phyloP scores from a whole-genome alignment of 352 stramenopile genomes.

The Phytophthora cactorum region DNA sequence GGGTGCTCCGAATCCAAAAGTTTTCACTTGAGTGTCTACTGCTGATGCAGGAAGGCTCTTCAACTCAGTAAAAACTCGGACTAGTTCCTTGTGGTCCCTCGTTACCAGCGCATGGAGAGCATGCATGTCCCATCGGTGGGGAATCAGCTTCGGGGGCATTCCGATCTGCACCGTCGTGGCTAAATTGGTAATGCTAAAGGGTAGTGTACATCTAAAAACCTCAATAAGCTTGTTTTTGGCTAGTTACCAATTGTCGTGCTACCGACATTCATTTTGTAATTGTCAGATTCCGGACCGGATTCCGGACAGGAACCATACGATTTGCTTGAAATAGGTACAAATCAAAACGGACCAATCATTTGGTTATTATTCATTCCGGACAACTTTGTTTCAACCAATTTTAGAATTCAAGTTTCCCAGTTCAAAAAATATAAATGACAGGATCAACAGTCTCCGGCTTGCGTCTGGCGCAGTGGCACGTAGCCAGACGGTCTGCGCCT shows the following conservation, averaged over 20 bases:
- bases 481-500: no score
- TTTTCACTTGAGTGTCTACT: conserved; percentile 46
- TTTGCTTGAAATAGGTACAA: no score
- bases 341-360: not conserved
- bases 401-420: no score
- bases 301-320: no score
- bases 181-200: not conserved
- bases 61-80: conserved; percentile 48
- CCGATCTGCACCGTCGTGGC: not conserved
- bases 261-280: no score
- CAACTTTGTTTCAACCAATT: not conserved
- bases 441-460: no score
- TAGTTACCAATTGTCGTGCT: no score
- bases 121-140: conserved; percentile 69
- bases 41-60: conserved; percentile 26
- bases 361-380: not conserved
- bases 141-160: conserved; percentile 36
- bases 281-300: no score
- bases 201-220: no score
- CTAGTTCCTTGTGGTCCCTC: conserved; percentile 40
- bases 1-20: conserved; percentile 52
- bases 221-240: no score
- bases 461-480: no score
- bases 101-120: conserved; percentile 49
- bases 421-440: no score